These are phyloP conservation scores for Phytopythium montanum DNA, from an alignment of 352 stramenopile genomes.

Conservation along the genomic window DNA sequence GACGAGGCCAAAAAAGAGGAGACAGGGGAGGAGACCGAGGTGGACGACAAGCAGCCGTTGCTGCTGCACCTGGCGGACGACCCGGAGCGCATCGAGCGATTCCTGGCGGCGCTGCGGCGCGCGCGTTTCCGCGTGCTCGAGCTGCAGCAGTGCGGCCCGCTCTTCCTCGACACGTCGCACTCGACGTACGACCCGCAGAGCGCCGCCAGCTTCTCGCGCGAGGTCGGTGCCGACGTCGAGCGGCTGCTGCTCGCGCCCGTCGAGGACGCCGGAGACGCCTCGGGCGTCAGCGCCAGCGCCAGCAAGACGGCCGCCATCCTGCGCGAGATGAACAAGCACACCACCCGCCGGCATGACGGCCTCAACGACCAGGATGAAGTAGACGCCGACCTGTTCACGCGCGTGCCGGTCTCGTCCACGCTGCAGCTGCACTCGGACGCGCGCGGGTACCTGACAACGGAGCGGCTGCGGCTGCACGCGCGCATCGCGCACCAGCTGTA, in stretches of 20 bases:
- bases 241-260: constrained; percentile 27
- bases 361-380: constrained; percentile 24
- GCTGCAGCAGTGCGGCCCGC: constrained; percentile 47
- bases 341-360: constrained; percentile 17
- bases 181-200: constrained; percentile 60
- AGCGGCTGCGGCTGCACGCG: constrained; percentile 59
- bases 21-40: background rate
- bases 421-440: constrained; percentile 62
- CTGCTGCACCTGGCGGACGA: constrained; percentile 61
- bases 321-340: constrained; percentile 34
- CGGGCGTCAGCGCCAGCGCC: constrained; percentile 8
- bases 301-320: constrained; percentile 27
- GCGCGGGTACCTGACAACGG: constrained; percentile 53
- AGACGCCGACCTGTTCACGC: constrained; percentile 32
- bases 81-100: constrained; percentile 34
- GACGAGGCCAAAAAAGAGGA: constrained; percentile 6
- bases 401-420: constrained; percentile 37
- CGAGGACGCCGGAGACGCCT: constrained; percentile 14
- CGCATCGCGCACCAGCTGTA: constrained; percentile 77
- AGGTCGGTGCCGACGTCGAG: constrained; percentile 50
- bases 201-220: constrained; percentile 44
- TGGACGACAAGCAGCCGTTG: constrained; percentile 14
- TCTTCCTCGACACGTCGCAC: constrained; percentile 65
- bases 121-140: constrained; percentile 42
- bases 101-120: constrained; percentile 30